These are phyloP conservation scores for Linnemannia exigua DNA, from an alignment of 192 early-diverging fungal genomes.

Conservation along the genomic window DNA sequence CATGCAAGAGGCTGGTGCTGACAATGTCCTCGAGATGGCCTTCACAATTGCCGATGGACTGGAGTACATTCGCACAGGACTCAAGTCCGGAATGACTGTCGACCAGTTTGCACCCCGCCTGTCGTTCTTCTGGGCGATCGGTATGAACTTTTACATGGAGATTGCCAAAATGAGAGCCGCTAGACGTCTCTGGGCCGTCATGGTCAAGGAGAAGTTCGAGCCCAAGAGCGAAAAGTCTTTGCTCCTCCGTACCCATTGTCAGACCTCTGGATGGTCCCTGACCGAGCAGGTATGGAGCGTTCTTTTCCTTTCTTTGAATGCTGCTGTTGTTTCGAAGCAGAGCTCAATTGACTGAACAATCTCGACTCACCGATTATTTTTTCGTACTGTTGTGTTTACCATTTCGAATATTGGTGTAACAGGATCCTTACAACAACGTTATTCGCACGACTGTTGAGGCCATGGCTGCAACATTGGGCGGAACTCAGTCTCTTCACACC, in stretches of 20 bases:
- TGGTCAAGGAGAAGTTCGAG: slow-evolving; percentile 88
- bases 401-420: background rate
- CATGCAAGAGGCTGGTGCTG: slow-evolving; percentile 93
- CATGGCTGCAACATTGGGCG: slow-evolving; percentile 92
- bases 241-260: slow-evolving; percentile 91
- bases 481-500: slow-evolving; percentile 94
- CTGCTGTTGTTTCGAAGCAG: background rate
- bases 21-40: slow-evolving; percentile 91
- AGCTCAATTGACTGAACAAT: background rate
- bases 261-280: slow-evolving; percentile 93
- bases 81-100: slow-evolving; percentile 88
- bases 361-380: background rate
- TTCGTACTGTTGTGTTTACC: background rate
- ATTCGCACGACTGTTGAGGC: slow-evolving; percentile 91
- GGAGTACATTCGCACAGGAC: slow-evolving; percentile 82
- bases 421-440: slow-evolving; percentile 93
- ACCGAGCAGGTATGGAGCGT: slow-evolving; percentile 82
- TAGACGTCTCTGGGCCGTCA: slow-evolving; percentile 84
- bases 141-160: slow-evolving; percentile 98
- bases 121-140: slow-evolving; percentile 94
- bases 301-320: background rate
- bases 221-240: slow-evolving; percentile 85
- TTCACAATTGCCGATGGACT: slow-evolving; percentile 93
- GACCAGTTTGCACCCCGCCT: slow-evolving; percentile 91
- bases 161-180: slow-evolving; percentile 93